Percentiles rank a stretch among this genome's conserved stretches.
Evolutionary conservation across 805 yeast genomes (phyloP).

Genomic region (Cyberlindnera suaveolens): DNA sequence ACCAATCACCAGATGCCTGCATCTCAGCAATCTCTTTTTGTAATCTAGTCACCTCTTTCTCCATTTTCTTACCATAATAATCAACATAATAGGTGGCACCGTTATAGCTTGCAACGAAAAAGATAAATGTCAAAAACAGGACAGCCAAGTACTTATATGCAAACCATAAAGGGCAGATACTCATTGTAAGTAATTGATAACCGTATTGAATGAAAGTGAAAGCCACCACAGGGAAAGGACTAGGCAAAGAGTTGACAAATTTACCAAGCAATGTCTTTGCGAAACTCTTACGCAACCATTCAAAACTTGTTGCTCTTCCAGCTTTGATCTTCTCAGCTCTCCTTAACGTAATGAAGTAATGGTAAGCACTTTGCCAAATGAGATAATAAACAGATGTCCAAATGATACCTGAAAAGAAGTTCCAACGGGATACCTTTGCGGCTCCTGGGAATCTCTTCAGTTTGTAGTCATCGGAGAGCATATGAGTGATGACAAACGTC

Average conservation of each 20-base stretch:
- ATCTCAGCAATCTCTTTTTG: constrained; percentile 64
- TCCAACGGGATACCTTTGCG: constrained; percentile 61
- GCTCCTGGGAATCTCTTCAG: constrained; percentile 74
- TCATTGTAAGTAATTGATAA: constrained; percentile 83
- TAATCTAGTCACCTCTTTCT: constrained; percentile 72
- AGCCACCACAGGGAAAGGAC: constrained; percentile 79
- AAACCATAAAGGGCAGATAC: constrained; percentile 86
- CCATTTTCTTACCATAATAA: constrained; percentile 83
- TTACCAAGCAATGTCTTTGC: constrained; percentile 59
- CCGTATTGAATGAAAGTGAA: constrained; percentile 82
- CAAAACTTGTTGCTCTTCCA: constrained; percentile 85
- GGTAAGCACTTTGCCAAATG: constrained; percentile 86
- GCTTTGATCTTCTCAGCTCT: constrained; percentile 74
- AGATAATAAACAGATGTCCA: constrained; percentile 80
- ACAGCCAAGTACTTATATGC: constrained; percentile 60
- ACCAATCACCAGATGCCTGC: constrained; percentile 29
- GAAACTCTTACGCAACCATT: constrained; percentile 70
- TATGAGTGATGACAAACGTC: constrained; percentile 81
- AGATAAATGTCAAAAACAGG: constrained; percentile 63
- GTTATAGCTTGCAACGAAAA: constrained; percentile 74
- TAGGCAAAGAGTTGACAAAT: constrained; percentile 77
- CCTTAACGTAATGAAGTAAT: constrained; percentile 83
- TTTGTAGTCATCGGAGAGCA: constrained; percentile 44
- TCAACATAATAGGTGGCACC: constrained; percentile 96
- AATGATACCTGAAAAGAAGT: constrained; percentile 59